phyloP scores from a whole-genome alignment of 352 stramenopile species.

The Phytophthora multivora region DNA sequence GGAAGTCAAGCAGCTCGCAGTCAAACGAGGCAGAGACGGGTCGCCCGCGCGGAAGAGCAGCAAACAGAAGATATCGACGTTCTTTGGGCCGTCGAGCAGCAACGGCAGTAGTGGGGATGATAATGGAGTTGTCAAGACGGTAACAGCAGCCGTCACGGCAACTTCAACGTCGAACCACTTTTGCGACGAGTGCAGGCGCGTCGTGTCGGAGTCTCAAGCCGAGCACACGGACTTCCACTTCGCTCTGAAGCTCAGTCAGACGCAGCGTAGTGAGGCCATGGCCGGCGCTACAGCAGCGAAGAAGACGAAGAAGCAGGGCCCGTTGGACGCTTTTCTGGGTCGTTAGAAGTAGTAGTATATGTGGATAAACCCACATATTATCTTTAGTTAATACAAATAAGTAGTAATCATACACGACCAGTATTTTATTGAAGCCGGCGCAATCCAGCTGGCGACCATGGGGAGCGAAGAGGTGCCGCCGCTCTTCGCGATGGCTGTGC shows the following conservation, averaged over 20 bases:
- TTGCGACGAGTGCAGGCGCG: constrained; percentile 45
- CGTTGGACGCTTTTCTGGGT: constrained; percentile 55
- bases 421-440: constrained; percentile 9
- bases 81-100: constrained; percentile 37
- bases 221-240: constrained; percentile 73
- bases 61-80: constrained; percentile 64
- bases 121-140: background rate
- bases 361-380: background rate
- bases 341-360: constrained; percentile 16
- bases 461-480: constrained; percentile 50
- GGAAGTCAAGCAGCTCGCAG: constrained; percentile 27
- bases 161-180: constrained; percentile 36
- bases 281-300: constrained; percentile 2
- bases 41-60: constrained; percentile 18
- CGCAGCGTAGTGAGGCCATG: constrained; percentile 25
- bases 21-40: constrained; percentile 21
- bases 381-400: background rate
- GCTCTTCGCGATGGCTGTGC: constrained; percentile 74
- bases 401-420: background rate
- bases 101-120: constrained; percentile 2
- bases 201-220: constrained; percentile 34
- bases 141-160: background rate
- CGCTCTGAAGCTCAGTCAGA: constrained; percentile 47
- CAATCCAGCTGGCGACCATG: constrained; percentile 11
- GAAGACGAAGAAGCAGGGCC: constrained; percentile 35